Evolutionary conservation across 1,284 basidiomycete genomes (phyloP).

Genomic region (Sanghuangporus weigelae): DNA sequence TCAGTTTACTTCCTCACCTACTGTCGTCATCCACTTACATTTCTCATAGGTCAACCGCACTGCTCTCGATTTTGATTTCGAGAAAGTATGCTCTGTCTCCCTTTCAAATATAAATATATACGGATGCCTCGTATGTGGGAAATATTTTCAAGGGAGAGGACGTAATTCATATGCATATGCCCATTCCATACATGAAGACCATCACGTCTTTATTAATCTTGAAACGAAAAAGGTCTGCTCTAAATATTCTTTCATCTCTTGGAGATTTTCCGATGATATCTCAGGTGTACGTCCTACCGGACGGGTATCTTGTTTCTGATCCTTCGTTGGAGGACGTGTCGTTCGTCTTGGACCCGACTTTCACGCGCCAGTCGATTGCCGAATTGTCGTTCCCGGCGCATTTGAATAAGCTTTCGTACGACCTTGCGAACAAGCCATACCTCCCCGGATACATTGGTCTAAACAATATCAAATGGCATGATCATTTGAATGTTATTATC

Average conservation of each 20-base stretch:
- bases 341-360: slow-evolving; percentile 84
- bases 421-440: slow-evolving; percentile 79
- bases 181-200: slow-evolving; percentile 96
- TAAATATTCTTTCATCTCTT: slow-evolving; percentile 2
- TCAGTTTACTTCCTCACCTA: not conserved
- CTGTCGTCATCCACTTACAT: not conserved
- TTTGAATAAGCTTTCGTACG: slow-evolving; percentile 75
- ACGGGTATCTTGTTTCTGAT: slow-evolving; percentile 93
- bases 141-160: slow-evolving; percentile 97
- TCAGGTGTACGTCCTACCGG: slow-evolving; percentile 96
- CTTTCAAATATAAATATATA: slow-evolving; percentile 97
- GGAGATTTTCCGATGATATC: slow-evolving; percentile 13
- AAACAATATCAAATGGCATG: slow-evolving; percentile 96
- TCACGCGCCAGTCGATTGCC: slow-evolving; percentile 50
- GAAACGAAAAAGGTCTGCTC: slow-evolving; percentile 80
- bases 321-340: slow-evolving; percentile 94
- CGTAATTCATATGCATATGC: slow-evolving; percentile 92
- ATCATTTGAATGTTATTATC: slow-evolving; percentile 96
- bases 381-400: slow-evolving; percentile 54
- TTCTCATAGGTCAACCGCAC: slow-evolving; percentile 75
- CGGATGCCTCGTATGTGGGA: slow-evolving; percentile 96
- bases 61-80: slow-evolving; percentile 97
- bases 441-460: slow-evolving; percentile 93
- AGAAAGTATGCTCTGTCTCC: slow-evolving; percentile 96
- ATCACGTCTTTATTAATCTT: slow-evolving; percentile 97